Evolutionary conservation across 2,329 filamentous ascomycete genomes (phyloP).

Genomic region (Cercospora janseana): DNA sequence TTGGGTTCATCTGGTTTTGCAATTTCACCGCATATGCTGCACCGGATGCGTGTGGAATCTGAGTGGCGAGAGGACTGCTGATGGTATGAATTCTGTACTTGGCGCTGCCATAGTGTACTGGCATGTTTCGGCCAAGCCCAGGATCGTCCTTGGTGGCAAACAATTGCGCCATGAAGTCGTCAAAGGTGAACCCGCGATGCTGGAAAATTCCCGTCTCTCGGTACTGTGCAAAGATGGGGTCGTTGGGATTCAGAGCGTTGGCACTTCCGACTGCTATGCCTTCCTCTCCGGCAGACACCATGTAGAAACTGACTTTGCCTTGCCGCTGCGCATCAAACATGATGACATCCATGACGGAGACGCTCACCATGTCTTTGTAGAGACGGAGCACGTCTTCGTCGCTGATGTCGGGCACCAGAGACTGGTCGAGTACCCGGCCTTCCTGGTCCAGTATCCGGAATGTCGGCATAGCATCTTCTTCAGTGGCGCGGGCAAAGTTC

Average conservation of each 20-base stretch:
- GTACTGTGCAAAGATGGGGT: conserved; percentile 93
- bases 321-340: conserved; percentile 98
- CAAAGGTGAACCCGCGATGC: conserved; percentile 80
- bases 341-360: conserved; percentile 88
- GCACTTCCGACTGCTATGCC: conserved; percentile 88
- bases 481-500: conserved; percentile 71
- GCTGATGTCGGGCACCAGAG: conserved; percentile 64
- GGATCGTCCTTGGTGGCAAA: conserved; percentile 82
- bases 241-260: conserved; percentile 75
- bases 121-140: conserved; percentile 89
- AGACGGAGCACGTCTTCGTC: conserved; percentile 59
- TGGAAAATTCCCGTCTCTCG: conserved; percentile 88
- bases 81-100: conserved; percentile 87
- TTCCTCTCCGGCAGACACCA: conserved; percentile 92
- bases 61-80: conserved; percentile 80
- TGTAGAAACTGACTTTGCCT: conserved; percentile 93
- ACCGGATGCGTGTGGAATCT: conserved; percentile 83
- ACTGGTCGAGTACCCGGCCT: conserved; percentile 74
- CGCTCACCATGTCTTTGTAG: conserved; percentile 65
- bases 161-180: conserved; percentile 92
- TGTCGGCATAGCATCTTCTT: conserved; percentile 75
- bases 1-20: conserved; percentile 70
- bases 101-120: conserved; percentile 87
- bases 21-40: conserved; percentile 86
- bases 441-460: conserved; percentile 91